Evolutionary conservation across 2,329 filamentous ascomycete genomes (phyloP).

Genomic region (Shiraia bambusicola): DNA sequence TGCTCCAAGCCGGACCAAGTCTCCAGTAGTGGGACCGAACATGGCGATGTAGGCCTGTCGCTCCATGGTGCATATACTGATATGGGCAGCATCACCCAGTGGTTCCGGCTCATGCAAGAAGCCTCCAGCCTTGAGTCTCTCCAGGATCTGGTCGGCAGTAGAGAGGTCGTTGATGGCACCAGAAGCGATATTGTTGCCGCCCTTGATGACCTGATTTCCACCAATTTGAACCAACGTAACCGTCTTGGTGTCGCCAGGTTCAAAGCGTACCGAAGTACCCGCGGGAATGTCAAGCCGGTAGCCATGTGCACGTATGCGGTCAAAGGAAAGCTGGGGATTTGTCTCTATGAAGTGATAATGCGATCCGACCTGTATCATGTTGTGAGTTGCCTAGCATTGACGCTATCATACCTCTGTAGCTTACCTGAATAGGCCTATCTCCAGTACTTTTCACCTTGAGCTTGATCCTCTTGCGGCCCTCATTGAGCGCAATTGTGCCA

Average conservation of each 20-base stretch:
- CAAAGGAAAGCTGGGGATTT: slow-evolving; percentile 88
- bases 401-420: slow-evolving; percentile 6
- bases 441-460: slow-evolving; percentile 82
- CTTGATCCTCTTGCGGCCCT: slow-evolving; percentile 69
- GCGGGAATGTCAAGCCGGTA: slow-evolving; percentile 87
- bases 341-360: slow-evolving; percentile 96
- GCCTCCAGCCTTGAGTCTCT: slow-evolving; percentile 67
- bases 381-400: slow-evolving; percentile 4
- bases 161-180: slow-evolving; percentile 67
- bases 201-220: slow-evolving; percentile 75
- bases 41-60: slow-evolving; percentile 78
- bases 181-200: slow-evolving; percentile 77
- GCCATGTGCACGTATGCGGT: slow-evolving; percentile 78
- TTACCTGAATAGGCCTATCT: slow-evolving; percentile 84
- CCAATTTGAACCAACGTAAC: slow-evolving; percentile 88
- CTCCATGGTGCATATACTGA: slow-evolving; percentile 70
- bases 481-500: slow-evolving; percentile 68
- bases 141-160: slow-evolving; percentile 66
- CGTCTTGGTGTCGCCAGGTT: slow-evolving; percentile 89
- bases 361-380: slow-evolving; percentile 64
- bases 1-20: slow-evolving; percentile 75
- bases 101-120: slow-evolving; percentile 78
- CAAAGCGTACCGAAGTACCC: slow-evolving; percentile 89
- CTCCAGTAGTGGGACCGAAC: slow-evolving; percentile 91
- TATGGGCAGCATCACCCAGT: slow-evolving; percentile 54